Percentiles rank a stretch among this genome's conserved stretches.
Conservation (phyloP, 1,139 yeast genomes). For the Wickerhamiella pararugosa region DNA sequence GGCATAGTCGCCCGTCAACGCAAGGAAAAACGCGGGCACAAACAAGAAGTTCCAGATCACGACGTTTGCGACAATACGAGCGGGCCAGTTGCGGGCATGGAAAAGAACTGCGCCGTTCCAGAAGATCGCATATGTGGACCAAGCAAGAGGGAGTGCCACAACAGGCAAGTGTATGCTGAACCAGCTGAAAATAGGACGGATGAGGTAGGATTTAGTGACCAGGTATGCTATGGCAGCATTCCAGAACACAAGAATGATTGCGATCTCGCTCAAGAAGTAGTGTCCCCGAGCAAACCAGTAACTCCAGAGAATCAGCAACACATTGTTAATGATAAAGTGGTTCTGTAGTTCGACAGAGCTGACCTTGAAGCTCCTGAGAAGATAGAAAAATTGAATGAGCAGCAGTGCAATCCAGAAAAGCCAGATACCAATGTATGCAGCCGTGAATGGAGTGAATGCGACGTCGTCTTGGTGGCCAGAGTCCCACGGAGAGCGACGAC, state of each 20-base stretch:
- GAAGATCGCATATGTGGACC: conserved; percentile 58
- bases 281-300: conserved; percentile 40
- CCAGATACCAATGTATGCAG: conserved; percentile 36
- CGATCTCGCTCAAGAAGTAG: conserved; percentile 40
- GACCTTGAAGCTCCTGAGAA: conserved; percentile 37
- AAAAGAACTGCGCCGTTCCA: conserved; percentile 73
- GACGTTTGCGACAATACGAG: conserved; percentile 57
- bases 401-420: conserved; percentile 45
- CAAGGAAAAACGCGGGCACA: conserved; percentile 43
- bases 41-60: conserved; percentile 66
- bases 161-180: conserved; percentile 46
- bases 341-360: conserved; percentile 35
- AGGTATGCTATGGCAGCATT: conserved; percentile 44
- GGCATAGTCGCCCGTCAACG: conserved; percentile 56
- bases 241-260: conserved; percentile 41
- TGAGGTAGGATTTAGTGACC: conserved; percentile 43
- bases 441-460: conserved; percentile 52
- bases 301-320: conserved; percentile 46
- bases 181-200: conserved; percentile 40
- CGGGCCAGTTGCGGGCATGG: conserved; percentile 33
- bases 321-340: conserved; percentile 49
- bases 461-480: conserved; percentile 27
- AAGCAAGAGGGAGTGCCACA: conserved; percentile 54
- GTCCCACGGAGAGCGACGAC: conserved; percentile 29
- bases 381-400: conserved; percentile 39